Conservation (phyloP, 805 yeast species). For the Ogataea zsoltii region DNA sequence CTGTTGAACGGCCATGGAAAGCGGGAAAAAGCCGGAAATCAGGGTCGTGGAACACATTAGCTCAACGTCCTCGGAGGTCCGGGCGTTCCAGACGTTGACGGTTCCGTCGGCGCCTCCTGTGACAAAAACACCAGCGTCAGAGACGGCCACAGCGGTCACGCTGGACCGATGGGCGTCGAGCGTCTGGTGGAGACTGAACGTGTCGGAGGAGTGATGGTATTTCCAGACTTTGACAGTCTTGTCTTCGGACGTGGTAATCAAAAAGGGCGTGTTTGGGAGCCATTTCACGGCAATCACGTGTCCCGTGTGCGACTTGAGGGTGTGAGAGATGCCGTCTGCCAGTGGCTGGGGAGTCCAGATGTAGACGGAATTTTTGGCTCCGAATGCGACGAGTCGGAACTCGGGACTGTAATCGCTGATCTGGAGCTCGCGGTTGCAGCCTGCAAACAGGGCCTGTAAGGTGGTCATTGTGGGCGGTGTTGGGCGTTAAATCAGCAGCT, state of each 20-base stretch:
- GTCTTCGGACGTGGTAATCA: constrained; percentile 73
- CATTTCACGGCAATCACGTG: constrained; percentile 70
- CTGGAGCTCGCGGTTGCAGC: constrained; percentile 69
- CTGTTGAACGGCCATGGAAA: constrained; percentile 38
- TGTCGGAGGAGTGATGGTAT: constrained; percentile 19
- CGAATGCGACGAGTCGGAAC: constrained; percentile 58
- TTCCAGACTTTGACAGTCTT: constrained; percentile 62
- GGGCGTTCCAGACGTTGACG: constrained; percentile 50
- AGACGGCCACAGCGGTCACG: constrained; percentile 54
- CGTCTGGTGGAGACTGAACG: constrained; percentile 35
- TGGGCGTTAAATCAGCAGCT: too few relatives aligned
- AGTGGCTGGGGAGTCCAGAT: constrained; percentile 31
- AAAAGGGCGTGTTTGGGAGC: constrained; percentile 42
- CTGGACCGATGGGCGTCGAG: constrained; percentile 48
- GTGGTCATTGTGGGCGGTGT: constrained; percentile 19
- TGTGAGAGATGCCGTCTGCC: constrained; percentile 48
- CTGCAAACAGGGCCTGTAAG: constrained; percentile 63
- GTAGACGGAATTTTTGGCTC: constrained; percentile 66
- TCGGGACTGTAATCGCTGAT: constrained; percentile 51
- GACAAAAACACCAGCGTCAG: constrained; percentile 40
- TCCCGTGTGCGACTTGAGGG: constrained; percentile 61
- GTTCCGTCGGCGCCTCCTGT: constrained; percentile 69
- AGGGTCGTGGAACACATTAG: constrained; percentile 31
- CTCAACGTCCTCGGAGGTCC: constrained; percentile 8
- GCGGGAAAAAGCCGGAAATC: constrained; percentile 51